A percentile compares a stretch with the other conserved stretches of the same genome.
phyloP scores from a whole-genome alignment of 352 stramenopile genomes.

The Pythium plurisporium region DNA sequence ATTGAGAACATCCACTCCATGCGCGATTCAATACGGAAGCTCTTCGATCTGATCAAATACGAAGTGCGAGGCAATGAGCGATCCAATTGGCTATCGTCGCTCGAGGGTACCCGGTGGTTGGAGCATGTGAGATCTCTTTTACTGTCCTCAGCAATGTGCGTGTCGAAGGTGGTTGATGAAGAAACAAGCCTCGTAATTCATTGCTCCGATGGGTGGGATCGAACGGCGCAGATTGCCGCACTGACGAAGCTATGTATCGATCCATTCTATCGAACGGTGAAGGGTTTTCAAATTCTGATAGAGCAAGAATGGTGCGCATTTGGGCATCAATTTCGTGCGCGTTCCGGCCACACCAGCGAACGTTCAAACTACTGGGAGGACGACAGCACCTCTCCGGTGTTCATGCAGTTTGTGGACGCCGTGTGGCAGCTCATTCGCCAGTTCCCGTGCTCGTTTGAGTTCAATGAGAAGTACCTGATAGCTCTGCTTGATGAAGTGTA shows the following conservation, averaged over 20 bases:
- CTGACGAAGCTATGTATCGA: constrained; percentile 96
- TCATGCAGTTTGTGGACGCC: constrained; percentile 98
- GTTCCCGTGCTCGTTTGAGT: constrained; percentile 97
- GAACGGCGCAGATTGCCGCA: constrained; percentile 94
- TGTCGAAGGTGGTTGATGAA: constrained; percentile 84
- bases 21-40: constrained; percentile 76
- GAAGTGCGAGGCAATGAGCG: constrained; percentile 74
- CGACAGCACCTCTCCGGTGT: constrained; percentile 96
- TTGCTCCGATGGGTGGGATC: constrained; percentile 99
- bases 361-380: constrained; percentile 89
- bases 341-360: constrained; percentile 65
- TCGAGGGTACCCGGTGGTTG: constrained; percentile 80
- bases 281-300: constrained; percentile 96
- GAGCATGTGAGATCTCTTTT: constrained; percentile 78
- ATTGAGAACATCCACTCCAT: constrained; percentile 94
- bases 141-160: constrained; percentile 90
- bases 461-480: constrained; percentile 92
- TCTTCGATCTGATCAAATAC: constrained; percentile 84
- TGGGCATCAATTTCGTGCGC: constrained; percentile 97
- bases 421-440: constrained; percentile 97
- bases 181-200: constrained; percentile 95
- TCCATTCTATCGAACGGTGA: constrained; percentile 95
- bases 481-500: constrained; percentile 96
- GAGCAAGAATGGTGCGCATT: constrained; percentile 99
- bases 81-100: constrained; percentile 72